Percentiles rank a stretch among this genome's conserved stretches.
phyloP scores from a whole-genome alignment of 2,329 filamentous ascomycete species.

The Graphilbum fragrans region DNA sequence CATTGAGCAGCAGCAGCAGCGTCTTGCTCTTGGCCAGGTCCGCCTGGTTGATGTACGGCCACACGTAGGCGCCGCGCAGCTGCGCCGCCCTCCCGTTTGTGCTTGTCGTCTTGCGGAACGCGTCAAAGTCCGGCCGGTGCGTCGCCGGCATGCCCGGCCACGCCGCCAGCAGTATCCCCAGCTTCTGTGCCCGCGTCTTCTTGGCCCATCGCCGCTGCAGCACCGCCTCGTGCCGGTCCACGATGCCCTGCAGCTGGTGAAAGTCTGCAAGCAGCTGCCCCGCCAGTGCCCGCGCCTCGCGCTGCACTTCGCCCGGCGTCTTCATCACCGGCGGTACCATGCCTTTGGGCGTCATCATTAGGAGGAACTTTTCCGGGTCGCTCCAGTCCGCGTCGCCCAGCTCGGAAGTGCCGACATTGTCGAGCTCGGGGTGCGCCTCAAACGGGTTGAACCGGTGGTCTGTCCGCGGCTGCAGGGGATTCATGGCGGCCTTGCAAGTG shows the following conservation, averaged over 20 bases:
- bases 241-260: slow-evolving; percentile 23
- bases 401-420: not conserved
- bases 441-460: not conserved
- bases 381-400: not conserved
- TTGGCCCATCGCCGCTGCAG: slow-evolving; percentile 43
- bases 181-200: slow-evolving; percentile 32
- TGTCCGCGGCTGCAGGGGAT: not conserved
- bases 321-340: not conserved
- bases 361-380: not conserved
- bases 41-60: slow-evolving; percentile 45
- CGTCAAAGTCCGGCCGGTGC: slow-evolving; percentile 39
- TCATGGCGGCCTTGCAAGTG: no score
- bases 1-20: slow-evolving; percentile 38
- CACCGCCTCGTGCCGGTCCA: slow-evolving; percentile 35
- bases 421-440: not conserved
- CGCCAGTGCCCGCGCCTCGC: not conserved
- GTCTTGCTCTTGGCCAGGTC: slow-evolving; percentile 32
- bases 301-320: not conserved
- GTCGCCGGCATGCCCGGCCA: slow-evolving; percentile 36
- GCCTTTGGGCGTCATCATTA: not conserved
- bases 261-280: slow-evolving; percentile 13
- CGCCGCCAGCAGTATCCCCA: slow-evolving; percentile 29
- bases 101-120: not conserved
- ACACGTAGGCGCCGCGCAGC: slow-evolving; percentile 17
- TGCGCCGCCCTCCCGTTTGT: slow-evolving; percentile 13